Evolutionary conservation across 2,329 filamentous ascomycete species (phyloP).

Genomic region (Stagonosporopsis tanaceti): DNA sequence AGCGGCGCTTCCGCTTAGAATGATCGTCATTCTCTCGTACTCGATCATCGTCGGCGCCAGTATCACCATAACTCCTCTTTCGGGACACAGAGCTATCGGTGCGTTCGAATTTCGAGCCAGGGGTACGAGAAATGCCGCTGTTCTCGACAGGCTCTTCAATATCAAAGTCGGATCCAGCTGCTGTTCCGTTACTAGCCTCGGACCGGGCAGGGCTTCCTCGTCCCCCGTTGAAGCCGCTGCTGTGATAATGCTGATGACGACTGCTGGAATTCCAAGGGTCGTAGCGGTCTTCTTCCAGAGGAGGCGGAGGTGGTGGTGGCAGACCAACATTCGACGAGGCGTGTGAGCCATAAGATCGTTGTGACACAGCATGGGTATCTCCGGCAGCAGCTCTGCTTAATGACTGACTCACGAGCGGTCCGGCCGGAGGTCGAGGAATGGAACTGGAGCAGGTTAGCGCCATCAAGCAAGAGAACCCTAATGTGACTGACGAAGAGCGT

Average conservation of each 20-base stretch:
- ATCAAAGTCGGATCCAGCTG: constrained; percentile 47
- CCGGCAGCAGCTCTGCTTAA: constrained; percentile 29
- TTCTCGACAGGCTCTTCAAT: constrained; percentile 31
- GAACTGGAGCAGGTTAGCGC: constrained; percentile 19
- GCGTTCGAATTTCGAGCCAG: constrained; percentile 32
- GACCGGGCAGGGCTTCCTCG: constrained; percentile 44
- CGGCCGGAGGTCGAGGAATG: constrained; percentile 19
- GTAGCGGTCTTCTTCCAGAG: constrained; percentile 25
- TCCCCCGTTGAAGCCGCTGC: constrained; percentile 27
- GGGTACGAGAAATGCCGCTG: constrained; percentile 20
- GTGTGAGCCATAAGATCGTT: constrained; percentile 40
- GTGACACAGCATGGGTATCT: constrained; percentile 19
- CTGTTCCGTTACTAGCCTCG: constrained; percentile 46
- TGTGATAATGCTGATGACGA: constrained; percentile 24
- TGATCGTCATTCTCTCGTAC: constrained; percentile 47
- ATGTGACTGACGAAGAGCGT: constrained; percentile 24
- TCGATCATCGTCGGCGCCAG: constrained; percentile 42
- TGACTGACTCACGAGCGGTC: constrained; percentile 33
- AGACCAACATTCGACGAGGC: constrained; percentile 23
- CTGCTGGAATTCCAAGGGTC: constrained; percentile 36
- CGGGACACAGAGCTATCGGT: constrained; percentile 45
- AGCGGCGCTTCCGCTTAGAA: constrained; percentile 47
- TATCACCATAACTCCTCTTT: constrained; percentile 50
- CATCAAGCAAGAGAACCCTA: background rate
- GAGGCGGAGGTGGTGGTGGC: constrained; percentile 36